Percentiles rank a stretch among this genome's conserved stretches.
Conservation (phyloP, 2,329 filamentous ascomycete species). For the Drechslerella stenobrocha region DNA sequence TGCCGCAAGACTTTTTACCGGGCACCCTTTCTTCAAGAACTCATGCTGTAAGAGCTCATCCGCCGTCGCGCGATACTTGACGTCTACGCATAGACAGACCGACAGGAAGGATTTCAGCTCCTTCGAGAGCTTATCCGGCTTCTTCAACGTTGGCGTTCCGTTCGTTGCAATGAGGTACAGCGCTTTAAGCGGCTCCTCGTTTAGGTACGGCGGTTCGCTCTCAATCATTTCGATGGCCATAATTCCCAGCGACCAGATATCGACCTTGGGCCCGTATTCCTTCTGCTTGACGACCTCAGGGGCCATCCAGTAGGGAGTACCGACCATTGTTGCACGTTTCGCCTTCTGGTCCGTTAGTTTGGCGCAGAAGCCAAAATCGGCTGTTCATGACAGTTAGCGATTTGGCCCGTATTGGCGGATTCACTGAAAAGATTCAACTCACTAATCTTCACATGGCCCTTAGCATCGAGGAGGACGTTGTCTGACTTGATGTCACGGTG, state of each 20-base stretch:
- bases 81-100: constrained; percentile 94
- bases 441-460: constrained; percentile 98
- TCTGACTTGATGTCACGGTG: constrained; percentile 99
- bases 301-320: constrained; percentile 99
- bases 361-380: constrained; percentile 98
- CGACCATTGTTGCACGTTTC: constrained; percentile 98
- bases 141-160: constrained; percentile 94
- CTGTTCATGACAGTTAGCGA: constrained; percentile 58
- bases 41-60: constrained; percentile 88
- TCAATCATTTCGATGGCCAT: constrained; percentile 99
- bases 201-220: constrained; percentile 94
- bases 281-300: constrained; percentile 99
- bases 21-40: constrained; percentile 90
- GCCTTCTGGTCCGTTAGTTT: constrained; percentile 96
- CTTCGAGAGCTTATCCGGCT: constrained; percentile 95
- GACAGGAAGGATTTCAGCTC: constrained; percentile 96
- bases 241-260: constrained; percentile 98
- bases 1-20: constrained; percentile 77
- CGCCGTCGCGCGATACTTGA: constrained; percentile 89
- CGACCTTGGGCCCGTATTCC: constrained; percentile 96
- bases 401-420: background rate
- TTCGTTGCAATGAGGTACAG: constrained; percentile 97
- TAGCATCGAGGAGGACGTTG: constrained; percentile 91
- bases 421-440: constrained; percentile 57
- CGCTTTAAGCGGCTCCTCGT: constrained; percentile 96